Conservation (phyloP, 202 grass and related monocot genomes). For the Zoysia matrella region DNA sequence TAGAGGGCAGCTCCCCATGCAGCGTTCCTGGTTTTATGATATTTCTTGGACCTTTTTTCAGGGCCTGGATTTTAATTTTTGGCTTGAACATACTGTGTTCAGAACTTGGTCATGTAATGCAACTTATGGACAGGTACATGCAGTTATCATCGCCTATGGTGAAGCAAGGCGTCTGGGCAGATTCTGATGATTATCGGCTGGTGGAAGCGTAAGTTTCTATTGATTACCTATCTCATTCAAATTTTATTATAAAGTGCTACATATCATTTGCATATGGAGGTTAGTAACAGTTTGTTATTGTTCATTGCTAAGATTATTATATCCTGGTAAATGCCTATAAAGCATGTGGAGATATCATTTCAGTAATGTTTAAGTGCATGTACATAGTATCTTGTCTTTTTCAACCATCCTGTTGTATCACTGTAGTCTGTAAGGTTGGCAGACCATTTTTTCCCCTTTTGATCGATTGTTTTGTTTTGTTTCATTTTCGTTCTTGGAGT, state of each 20-base stretch:
- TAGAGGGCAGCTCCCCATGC: no score
- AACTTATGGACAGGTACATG: constrained; percentile 55
- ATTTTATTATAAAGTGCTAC: constrained; percentile 22
- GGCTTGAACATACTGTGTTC: constrained; percentile 19
- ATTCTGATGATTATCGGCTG: constrained; percentile 74
- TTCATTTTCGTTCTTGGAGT: neutral
- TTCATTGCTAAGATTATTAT: constrained; percentile 2
- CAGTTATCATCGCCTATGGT: constrained; percentile 76
- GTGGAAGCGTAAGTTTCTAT: constrained; percentile 68
- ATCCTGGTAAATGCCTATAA: constrained; percentile 5
- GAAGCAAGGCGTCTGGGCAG: constrained; percentile 59
- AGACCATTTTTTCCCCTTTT: neutral
- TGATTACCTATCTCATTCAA: neutral
- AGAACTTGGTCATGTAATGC: constrained; percentile 12
- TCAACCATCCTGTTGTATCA: neutral
- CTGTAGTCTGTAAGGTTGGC: neutral
- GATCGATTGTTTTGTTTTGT: neutral
- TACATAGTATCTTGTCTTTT: neutral
- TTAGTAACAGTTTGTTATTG: neutral
- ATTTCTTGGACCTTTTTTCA: neutral
- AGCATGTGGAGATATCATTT: constrained; percentile 4
- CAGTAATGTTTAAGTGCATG: constrained; percentile 10
- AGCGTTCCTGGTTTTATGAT: no score
- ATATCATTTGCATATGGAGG: constrained; percentile 2
- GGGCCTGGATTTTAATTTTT: neutral